Base-by-base conservation (phyloP, 805 yeast species). In the Barnettozyma populi region DNA sequence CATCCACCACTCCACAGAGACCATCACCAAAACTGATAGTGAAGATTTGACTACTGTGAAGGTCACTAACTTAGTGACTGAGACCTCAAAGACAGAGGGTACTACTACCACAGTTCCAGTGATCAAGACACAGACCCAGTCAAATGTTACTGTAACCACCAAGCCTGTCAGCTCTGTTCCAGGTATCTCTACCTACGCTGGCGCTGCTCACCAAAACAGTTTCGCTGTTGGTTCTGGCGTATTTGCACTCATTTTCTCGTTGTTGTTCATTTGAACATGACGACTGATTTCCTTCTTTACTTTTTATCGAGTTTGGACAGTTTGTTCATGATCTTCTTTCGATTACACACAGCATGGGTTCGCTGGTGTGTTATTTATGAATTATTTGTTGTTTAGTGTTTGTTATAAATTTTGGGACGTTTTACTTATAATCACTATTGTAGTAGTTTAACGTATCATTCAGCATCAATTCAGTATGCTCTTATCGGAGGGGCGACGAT, bases 211-310 rank as follows among this genome's bases (percentile, higher is more conserved):
- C 41, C 18, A 23, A 3, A 7, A 27, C 25, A 40, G 29, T 18
- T 16, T 41, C 39, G 44, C 35, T 27, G 36, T 43, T 16, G 50
- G 50, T 13, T 41, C 47, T 19, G 29, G 45, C 14, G 29, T 43
- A 3, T 36, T 20, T 25, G 48, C 45, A 19, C 29, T 46, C 21
- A 20, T 46, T 23, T 19, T 38, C 32, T 40, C 44, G 16, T 45
- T 45, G 19, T 19, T 45, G 24, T 21, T 45, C 14, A 16, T 43
- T 21, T 43, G 36, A 43, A n/a, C 31, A 7, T 18, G 14, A 18
- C 6, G 18, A n/a, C 19, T 18, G 7, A 32, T 18, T 35, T 35
- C 19, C 37, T 18, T 35, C 21, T 19, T 4, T 11, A 11, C 23
- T 35, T 21, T 16, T 16, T 21, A 35, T 35, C 13, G 16, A 11